These are phyloP conservation scores for Podospora pseudopauciseta DNA, from an alignment of 495 filamentous ascomycete species.

Conservation along the genomic window DNA sequence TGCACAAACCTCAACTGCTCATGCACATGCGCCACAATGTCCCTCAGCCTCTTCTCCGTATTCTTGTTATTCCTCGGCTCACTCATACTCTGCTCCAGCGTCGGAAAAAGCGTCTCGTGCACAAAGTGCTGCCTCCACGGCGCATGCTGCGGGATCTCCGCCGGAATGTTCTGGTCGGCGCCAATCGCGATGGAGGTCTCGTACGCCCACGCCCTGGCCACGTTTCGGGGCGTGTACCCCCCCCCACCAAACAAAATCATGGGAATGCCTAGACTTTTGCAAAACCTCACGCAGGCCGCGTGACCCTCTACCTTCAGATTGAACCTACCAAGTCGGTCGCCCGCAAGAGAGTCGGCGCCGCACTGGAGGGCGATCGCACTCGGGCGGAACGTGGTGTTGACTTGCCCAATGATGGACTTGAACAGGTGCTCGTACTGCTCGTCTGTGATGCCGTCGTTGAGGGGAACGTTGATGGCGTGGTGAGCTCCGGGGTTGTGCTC, in stretches of 20 bases:
- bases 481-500: slow-evolving; percentile 88
- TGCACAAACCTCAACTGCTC: slow-evolving; percentile 86
- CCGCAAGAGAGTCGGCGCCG: slow-evolving; percentile 90
- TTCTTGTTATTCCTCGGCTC: slow-evolving; percentile 72
- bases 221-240: slow-evolving; percentile 96
- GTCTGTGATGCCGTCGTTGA: slow-evolving; percentile 94
- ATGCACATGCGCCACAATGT: slow-evolving; percentile 66
- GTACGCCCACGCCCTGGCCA: slow-evolving; percentile 92
- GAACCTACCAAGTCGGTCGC: slow-evolving; percentile 90
- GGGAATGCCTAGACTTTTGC: slow-evolving; percentile 72
- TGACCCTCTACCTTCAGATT: slow-evolving; percentile 94
- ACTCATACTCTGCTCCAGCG: slow-evolving; percentile 61
- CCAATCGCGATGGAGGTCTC: slow-evolving; percentile 89
- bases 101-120: slow-evolving; percentile 78
- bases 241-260: slow-evolving; percentile 90
- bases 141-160: slow-evolving; percentile 65
- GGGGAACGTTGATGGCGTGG: slow-evolving; percentile 93
- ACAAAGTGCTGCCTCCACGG: slow-evolving; percentile 78
- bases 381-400: slow-evolving; percentile 72
- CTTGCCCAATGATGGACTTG: slow-evolving; percentile 70
- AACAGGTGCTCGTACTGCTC: slow-evolving; percentile 84
- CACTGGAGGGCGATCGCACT: slow-evolving; percentile 92
- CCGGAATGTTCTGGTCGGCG: slow-evolving; percentile 64
- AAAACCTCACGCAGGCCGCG: slow-evolving; percentile 83
- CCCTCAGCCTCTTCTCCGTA: slow-evolving; percentile 65